Evolutionary conservation across 140 eudicot genomes (phyloP).

Genomic region (Bidens hawaiensis): DNA sequence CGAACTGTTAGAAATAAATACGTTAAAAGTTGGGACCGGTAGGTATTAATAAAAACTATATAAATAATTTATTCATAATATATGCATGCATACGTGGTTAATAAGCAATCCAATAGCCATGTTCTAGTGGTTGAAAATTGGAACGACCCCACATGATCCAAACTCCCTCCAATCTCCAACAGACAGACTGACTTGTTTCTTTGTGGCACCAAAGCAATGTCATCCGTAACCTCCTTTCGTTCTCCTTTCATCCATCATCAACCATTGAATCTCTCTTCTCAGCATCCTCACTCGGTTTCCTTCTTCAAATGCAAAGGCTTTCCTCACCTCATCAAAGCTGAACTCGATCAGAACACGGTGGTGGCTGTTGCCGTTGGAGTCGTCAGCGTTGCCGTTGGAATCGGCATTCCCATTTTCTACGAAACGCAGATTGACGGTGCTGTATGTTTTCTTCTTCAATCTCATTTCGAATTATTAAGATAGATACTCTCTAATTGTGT

Average conservation of each 20-base stretch:
- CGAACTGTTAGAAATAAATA: no score
- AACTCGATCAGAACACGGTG: slow-evolving; percentile 78
- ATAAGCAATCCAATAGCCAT: no score
- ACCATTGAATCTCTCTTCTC: slow-evolving; percentile 46
- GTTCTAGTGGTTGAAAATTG: slow-evolving; percentile 37
- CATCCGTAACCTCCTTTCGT: slow-evolving; percentile 48
- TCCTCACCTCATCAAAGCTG: slow-evolving; percentile 67
- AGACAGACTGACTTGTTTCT: slow-evolving; percentile 7
- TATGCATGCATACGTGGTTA: no score
- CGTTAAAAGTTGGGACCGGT: no score
- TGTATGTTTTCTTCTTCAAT: slow-evolving; percentile 29
- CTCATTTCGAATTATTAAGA: background rate
- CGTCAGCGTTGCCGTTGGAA: slow-evolving; percentile 78
- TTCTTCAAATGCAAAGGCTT: slow-evolving; percentile 43
- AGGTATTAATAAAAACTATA: no score
- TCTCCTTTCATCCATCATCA: slow-evolving; percentile 60
- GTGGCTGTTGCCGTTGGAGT: slow-evolving; percentile 84
- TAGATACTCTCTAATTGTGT: background rate
- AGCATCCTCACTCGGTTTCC: slow-evolving; percentile 19
- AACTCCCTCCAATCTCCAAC: slow-evolving; percentile 28
- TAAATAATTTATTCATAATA: no score
- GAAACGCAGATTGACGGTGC: slow-evolving; percentile 89
- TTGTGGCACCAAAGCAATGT: slow-evolving; percentile 26
- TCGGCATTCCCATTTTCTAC: slow-evolving; percentile 88
- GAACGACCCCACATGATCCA: slow-evolving; percentile 71